Percentiles rank a stretch among this genome's conserved stretches.
phyloP scores from a whole-genome alignment of 495 filamentous ascomycete genomes.

The Letharia columbiana region DNA sequence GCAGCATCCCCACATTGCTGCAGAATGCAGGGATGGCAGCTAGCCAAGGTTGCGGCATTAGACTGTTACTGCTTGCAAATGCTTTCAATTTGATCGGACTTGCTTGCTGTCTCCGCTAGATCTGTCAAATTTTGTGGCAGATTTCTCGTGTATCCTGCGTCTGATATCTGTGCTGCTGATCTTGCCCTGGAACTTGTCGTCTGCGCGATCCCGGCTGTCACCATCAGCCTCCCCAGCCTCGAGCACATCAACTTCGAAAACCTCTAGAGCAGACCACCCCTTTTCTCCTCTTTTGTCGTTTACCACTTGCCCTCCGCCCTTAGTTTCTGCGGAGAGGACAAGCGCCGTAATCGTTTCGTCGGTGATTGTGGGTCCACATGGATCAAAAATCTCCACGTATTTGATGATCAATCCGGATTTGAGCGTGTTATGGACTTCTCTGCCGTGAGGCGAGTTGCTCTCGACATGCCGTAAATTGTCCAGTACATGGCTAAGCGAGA shows the following conservation, averaged over 20 bases:
- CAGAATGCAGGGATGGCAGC: slow-evolving; percentile 18
- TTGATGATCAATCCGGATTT: slow-evolving; percentile 48
- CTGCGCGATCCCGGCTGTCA: slow-evolving; percentile 27
- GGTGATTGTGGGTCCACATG: slow-evolving; percentile 86
- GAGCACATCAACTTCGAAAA: slow-evolving; percentile 90
- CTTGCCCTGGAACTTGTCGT: slow-evolving; percentile 62
- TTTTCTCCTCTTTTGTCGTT: slow-evolving; percentile 71
- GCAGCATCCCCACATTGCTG: slow-evolving; percentile 24
- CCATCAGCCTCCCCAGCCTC: slow-evolving; percentile 53
- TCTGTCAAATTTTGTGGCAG: background rate
- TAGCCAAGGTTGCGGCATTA: slow-evolving; percentile 6
- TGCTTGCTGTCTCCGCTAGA: slow-evolving; percentile 4
- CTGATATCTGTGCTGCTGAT: slow-evolving; percentile 80
- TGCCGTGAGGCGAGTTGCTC: slow-evolving; percentile 42
- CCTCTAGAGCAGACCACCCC: slow-evolving; percentile 65
- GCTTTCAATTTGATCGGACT: background rate
- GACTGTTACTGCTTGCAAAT: slow-evolving; percentile 3
- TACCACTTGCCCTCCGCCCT: slow-evolving; percentile 70
- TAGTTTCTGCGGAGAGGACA: slow-evolving; percentile 84
- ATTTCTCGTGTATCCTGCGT: slow-evolving; percentile 36
- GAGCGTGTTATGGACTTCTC: slow-evolving; percentile 41
- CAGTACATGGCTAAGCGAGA: slow-evolving; percentile 26
- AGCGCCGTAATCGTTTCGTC: slow-evolving; percentile 69
- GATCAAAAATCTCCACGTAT: slow-evolving; percentile 77
- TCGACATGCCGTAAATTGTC: slow-evolving; percentile 30